Percentiles rank a stretch among this genome's conserved stretches.
These are phyloP conservation scores for Ilyonectria robusta DNA, from an alignment of 2,329 filamentous ascomycete species.

Conservation along the genomic window DNA sequence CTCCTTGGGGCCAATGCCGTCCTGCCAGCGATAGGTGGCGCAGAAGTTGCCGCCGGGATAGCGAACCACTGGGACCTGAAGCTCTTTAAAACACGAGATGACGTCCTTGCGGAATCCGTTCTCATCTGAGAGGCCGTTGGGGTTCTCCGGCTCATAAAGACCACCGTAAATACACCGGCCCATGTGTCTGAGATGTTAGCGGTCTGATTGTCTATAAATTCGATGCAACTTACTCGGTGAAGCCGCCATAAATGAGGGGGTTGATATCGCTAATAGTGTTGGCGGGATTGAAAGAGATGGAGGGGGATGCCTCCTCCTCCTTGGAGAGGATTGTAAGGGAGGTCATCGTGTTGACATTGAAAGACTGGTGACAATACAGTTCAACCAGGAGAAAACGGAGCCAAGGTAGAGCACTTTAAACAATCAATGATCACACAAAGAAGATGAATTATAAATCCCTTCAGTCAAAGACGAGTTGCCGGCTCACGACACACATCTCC, in stretches of 20 bases:
- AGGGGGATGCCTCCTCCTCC: slow-evolving; percentile 12
- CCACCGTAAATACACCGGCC: slow-evolving; percentile 88
- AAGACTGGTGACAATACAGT: neutral
- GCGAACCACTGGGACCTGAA: slow-evolving; percentile 81
- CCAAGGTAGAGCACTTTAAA: neutral
- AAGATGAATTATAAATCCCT: neutral
- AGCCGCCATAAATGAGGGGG: slow-evolving; percentile 84
- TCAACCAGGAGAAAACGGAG: neutral
- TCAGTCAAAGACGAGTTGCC: neutral
- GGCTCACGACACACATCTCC: neutral
- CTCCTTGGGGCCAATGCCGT: slow-evolving; percentile 81
- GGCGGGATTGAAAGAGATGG: slow-evolving; percentile 74
- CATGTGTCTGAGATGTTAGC: slow-evolving; percentile 75
- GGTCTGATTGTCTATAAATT: neutral
- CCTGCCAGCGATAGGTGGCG: slow-evolving; percentile 87
- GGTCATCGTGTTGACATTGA: slow-evolving; percentile 12
- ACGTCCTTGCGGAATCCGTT: slow-evolving; percentile 85
- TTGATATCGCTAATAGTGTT: slow-evolving; percentile 80
- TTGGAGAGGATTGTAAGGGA: slow-evolving; percentile 25
- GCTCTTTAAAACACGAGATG: slow-evolving; percentile 77
- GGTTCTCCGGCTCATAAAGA: slow-evolving; percentile 82
- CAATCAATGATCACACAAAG: neutral
- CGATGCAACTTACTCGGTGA: slow-evolving; percentile 75
- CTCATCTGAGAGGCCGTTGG: slow-evolving; percentile 77
- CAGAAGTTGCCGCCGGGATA: slow-evolving; percentile 90